Conservation (phyloP, 208 protist species). For the Acanthamoeba culbertsoni region DNA sequence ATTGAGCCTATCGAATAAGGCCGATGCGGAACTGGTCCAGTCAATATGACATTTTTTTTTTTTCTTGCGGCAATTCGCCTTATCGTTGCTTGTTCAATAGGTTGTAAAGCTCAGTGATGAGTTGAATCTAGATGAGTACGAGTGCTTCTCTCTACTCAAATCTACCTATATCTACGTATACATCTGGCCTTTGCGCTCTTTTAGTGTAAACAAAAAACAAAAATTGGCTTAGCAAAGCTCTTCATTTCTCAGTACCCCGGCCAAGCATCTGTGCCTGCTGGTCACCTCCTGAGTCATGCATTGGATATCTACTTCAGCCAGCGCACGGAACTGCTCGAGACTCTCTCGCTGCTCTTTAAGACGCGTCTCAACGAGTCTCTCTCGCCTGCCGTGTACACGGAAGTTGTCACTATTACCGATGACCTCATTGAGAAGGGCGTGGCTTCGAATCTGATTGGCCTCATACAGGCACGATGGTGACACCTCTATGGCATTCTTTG, state of each 20-base stretch:
- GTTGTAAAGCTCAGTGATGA: slow-evolving; percentile 33
- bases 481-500: background rate
- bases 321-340: background rate
- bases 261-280: background rate
- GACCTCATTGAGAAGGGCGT: background rate
- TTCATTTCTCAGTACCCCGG: background rate
- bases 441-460: background rate
- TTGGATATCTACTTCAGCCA: background rate
- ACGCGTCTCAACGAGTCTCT: background rate
- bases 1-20: background rate
- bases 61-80: background rate
- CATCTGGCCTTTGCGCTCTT: background rate
- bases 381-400: no score
- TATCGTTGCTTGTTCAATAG: background rate
- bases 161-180: background rate
- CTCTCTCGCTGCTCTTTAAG: background rate
- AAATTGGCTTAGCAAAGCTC: background rate
- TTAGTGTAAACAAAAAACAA: background rate
- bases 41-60: background rate
- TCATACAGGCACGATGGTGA: background rate
- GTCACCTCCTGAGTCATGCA: background rate
- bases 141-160: background rate
- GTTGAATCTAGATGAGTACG: background rate
- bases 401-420: background rate
- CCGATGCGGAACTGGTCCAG: background rate